These are phyloP conservation scores for Trichosporon sp. DNA, from an alignment of 1,284 basidiomycete genomes.

Conservation along the genomic window DNA sequence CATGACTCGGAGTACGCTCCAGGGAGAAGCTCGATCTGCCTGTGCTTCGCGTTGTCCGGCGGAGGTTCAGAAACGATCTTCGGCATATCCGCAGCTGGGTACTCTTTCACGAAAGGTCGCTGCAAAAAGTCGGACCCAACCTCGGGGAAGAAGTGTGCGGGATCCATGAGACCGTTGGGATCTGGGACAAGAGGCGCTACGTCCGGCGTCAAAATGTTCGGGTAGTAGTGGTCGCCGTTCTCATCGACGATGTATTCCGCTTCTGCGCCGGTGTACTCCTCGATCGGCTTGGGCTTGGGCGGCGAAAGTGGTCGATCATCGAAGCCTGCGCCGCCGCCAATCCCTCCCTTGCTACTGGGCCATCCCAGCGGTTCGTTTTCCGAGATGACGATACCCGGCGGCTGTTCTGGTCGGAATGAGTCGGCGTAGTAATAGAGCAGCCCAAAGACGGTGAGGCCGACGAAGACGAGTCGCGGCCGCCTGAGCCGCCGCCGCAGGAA, in stretches of 20 bases:
- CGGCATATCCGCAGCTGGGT: conserved; percentile 25
- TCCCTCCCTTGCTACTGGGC: background rate
- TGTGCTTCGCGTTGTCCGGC: conserved; percentile 3
- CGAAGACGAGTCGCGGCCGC: conserved; percentile 7
- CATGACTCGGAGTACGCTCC: conserved; percentile 31
- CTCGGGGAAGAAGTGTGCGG: conserved; percentile 32
- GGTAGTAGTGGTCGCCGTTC: conserved; percentile 31
- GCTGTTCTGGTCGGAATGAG: background rate
- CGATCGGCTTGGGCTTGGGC: conserved; percentile 7
- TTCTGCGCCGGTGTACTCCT: background rate
- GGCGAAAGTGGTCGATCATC: background rate
- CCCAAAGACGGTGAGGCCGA: background rate
- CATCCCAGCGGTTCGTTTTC: background rate
- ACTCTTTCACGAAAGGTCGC: conserved; percentile 19
- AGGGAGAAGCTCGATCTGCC: conserved; percentile 8
- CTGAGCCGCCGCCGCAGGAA: conserved; percentile 5
- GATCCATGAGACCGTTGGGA: conserved; percentile 21
- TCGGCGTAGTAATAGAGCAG: conserved; percentile 8
- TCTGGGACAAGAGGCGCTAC: conserved; percentile 37
- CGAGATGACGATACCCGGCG: background rate
- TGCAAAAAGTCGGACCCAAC: conserved; percentile 23
- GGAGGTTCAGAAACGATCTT: conserved; percentile 29
- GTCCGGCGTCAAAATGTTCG: conserved; percentile 11
- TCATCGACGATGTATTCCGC: conserved; percentile 24
- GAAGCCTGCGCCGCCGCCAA: background rate